Conservation (phyloP, 1,284 basidiomycete genomes). For the Malassezia vespertilionis region DNA sequence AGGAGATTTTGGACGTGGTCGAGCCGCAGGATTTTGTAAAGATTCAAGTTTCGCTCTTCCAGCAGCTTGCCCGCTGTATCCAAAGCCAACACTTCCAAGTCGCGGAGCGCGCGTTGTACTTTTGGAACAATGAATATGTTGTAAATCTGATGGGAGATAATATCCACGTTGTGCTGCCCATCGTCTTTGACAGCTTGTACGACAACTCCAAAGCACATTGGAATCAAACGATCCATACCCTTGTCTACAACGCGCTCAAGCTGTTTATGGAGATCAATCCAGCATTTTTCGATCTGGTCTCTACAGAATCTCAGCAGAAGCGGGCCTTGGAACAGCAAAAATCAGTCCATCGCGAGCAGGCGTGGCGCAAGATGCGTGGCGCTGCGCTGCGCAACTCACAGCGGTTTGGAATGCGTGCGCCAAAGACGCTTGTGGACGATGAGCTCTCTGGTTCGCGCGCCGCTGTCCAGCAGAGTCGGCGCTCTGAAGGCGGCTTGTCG, state of each 20-base stretch:
- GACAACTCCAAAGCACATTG: conserved; percentile 94
- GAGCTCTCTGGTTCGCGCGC: not conserved
- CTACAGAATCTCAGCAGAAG: conserved; percentile 84
- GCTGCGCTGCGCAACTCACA: conserved; percentile 37
- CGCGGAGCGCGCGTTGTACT: conserved; percentile 48
- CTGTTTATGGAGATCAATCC: conserved; percentile 99
- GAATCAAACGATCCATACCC: conserved; percentile 97
- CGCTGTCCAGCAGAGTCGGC: not conserved
- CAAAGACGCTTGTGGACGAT: not conserved
- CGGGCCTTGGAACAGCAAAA: conserved; percentile 50
- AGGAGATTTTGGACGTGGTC: conserved; percentile 96
- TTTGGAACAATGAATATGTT: conserved; percentile 84
- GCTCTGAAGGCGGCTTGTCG: not conserved
- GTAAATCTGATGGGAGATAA: conserved; percentile 99
- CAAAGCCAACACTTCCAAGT: conserved; percentile 97
- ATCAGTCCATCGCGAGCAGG: conserved; percentile 32
- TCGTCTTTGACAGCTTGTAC: conserved; percentile 96
- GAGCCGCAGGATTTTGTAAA: conserved; percentile 94
- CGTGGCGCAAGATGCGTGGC: conserved; percentile 36
- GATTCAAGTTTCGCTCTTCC: conserved; percentile 85
- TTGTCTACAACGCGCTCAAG: conserved; percentile 97
- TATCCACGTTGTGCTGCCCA: conserved; percentile 73
- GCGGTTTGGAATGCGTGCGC: conserved; percentile 25
- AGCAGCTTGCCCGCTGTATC: conserved; percentile 90
- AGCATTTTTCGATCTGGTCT: conserved; percentile 82